Conservation (phyloP, 192 early-diverging fungal species). For the Helicostylum pulchrum region DNA sequence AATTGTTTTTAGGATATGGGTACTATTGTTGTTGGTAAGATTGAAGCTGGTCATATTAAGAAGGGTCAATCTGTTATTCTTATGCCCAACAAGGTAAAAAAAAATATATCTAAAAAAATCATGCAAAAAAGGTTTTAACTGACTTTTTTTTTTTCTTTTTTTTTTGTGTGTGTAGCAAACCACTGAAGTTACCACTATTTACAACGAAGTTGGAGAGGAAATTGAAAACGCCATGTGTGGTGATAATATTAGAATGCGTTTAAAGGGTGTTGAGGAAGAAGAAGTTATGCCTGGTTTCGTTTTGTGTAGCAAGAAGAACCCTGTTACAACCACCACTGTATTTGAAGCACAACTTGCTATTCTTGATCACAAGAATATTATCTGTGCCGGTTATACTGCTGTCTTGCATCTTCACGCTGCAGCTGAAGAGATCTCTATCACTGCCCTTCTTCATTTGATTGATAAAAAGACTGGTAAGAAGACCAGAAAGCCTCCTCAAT, state of each 20-base stretch:
- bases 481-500: slow-evolving; percentile 86
- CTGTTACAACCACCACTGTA: slow-evolving; percentile 70
- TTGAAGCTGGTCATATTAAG: slow-evolving; percentile 89
- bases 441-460: slow-evolving; percentile 81
- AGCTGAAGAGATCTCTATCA: slow-evolving; percentile 83
- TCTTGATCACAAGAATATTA: slow-evolving; percentile 93
- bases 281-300: slow-evolving; percentile 86
- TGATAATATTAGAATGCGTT: slow-evolving; percentile 90
- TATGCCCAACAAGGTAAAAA: slow-evolving; percentile 87
- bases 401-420: slow-evolving; percentile 90
- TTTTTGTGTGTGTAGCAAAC: slow-evolving; percentile 18
- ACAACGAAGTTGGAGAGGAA: slow-evolving; percentile 81
- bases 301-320: slow-evolving; percentile 71
- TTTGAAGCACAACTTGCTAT: slow-evolving; percentile 91
- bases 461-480: slow-evolving; percentile 92
- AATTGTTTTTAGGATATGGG: slow-evolving; percentile 85
- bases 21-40: slow-evolving; percentile 91
- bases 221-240: slow-evolving; percentile 71
- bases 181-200: slow-evolving; percentile 78
- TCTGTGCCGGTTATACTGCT: slow-evolving; percentile 91
- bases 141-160: neutral
- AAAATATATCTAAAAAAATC: neutral
- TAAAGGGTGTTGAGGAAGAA: slow-evolving; percentile 94
- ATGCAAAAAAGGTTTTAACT: neutral
- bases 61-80: slow-evolving; percentile 84